Base-by-base conservation (phyloP, 2,329 filamentous ascomycete species). In the Fusarium transvaalense region DNA sequence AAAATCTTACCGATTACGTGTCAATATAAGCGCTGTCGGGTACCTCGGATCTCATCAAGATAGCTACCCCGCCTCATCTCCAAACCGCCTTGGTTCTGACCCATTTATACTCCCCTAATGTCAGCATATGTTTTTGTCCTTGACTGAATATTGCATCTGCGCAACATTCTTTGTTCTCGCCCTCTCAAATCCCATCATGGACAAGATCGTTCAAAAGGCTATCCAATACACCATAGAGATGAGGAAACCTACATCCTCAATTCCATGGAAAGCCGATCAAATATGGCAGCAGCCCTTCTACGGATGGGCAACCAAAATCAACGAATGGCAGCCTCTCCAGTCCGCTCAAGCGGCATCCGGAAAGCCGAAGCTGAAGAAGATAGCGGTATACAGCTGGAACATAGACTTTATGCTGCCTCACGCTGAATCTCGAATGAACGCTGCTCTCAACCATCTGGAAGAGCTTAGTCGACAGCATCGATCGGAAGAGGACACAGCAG, bases 321-420 rank as follows among this genome's bases (percentile, higher is more conserved):
- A 29, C 9, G 15, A 34, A 15, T 64, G 61, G 61, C 45, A 60
- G 2, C 23, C 45, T 10, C 21, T 47, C 3, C 19, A 31, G 10
- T 3, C 34, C 5, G 19, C 45, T 1, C 5, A 25, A 0, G 4
- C 14, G n/a, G 25, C n/a, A 3, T 0, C 35, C 3, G 6, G 1
- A 8, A 23, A 21, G 3, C 5, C 8, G 13, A 6, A 39, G 15
- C 19, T 71, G n/a, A 50, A 31, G 13, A 79, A 63, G 19, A 73
- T 79, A 23, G 66, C 75, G 1, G 60, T 78, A 1, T 76, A 72
- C 56, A 76, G 71, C 17, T 80, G 78, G 78, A 79, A 80, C 48
- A 79, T 80, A 17, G 79, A 80, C 47, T 77, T 78, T 27, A 77
- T 78, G 73, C 70, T 78, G 5, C 76, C 74, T 1, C 73, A 77